Conservation (phyloP, 352 stramenopile species). For the Pythium diclinum region DNA sequence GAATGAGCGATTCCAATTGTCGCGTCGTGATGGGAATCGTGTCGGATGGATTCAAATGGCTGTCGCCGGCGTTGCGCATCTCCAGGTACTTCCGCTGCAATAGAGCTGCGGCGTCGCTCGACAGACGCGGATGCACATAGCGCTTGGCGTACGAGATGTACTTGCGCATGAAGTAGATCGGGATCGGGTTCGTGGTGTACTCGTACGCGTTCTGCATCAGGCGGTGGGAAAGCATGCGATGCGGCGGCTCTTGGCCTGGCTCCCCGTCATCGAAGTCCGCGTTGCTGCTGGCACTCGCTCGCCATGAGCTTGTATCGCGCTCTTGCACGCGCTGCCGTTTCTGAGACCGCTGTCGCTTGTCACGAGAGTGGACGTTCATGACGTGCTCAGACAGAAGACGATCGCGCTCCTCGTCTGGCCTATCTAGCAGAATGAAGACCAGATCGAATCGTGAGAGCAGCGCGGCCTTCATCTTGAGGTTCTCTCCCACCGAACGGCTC, state of each 20-base stretch:
- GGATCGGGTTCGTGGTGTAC: constrained; percentile 30
- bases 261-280: neutral
- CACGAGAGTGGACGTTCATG: constrained; percentile 73
- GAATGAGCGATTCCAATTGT: constrained; percentile 91
- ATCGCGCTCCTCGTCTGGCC: constrained; percentile 87
- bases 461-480: constrained; percentile 91
- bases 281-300: neutral
- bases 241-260: constrained; percentile 6
- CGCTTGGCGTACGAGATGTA: constrained; percentile 94
- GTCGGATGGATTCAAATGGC: constrained; percentile 27
- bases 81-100: constrained; percentile 79
- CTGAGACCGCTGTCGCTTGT: constrained; percentile 11
- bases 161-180: constrained; percentile 81
- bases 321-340: constrained; percentile 21
- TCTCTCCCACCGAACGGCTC: constrained; percentile 90
- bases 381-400: constrained; percentile 91
- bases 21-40: constrained; percentile 88
- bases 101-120: constrained; percentile 29
- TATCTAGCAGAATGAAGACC: constrained; percentile 94
- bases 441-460: constrained; percentile 95
- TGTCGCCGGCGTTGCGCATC: constrained; percentile 50
- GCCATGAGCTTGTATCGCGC: neutral
- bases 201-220: constrained; percentile 29
- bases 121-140: constrained; percentile 85
- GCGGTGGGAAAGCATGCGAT: constrained; percentile 31